Evolutionary conservation across 768 basidiomycete genomes (phyloP).

Genomic region (Coprinopsis marcescibilis): DNA sequence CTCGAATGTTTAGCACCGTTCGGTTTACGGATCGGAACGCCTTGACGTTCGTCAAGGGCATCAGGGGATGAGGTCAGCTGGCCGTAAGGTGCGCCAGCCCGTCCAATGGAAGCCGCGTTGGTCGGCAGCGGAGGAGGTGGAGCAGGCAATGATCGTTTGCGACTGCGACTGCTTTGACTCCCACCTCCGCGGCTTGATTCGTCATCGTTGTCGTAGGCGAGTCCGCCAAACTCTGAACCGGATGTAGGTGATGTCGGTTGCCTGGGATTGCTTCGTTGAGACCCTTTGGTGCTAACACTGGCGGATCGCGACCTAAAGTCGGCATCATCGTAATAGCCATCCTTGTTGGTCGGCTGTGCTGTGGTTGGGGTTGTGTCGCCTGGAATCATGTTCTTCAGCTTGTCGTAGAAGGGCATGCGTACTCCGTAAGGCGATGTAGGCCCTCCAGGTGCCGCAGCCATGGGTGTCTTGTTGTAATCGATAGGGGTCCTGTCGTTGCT

Average conservation of each 20-base stretch:
- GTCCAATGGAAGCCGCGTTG: background rate
- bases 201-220: slow-evolving; percentile 46
- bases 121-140: background rate
- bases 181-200: slow-evolving; percentile 15
- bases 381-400: slow-evolving; percentile 36
- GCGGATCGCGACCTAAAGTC: no score
- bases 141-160: background rate
- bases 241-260: slow-evolving; percentile 29
- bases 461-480: slow-evolving; percentile 2
- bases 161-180: background rate
- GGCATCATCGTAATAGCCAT: no score
- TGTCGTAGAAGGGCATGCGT: slow-evolving; percentile 54
- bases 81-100: background rate
- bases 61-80: background rate
- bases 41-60: background rate
- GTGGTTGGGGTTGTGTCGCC: slow-evolving; percentile 17
- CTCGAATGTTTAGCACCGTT: slow-evolving; percentile 12
- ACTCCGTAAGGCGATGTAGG: slow-evolving; percentile 24
- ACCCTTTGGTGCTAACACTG: slow-evolving; percentile 15
- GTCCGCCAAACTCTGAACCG: slow-evolving; percentile 41
- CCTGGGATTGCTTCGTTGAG: slow-evolving; percentile 8
- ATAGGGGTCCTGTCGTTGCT: slow-evolving; percentile 13
- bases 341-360: slow-evolving; percentile 3
- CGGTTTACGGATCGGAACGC: background rate
- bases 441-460: slow-evolving; percentile 1